A percentile compares a stretch with the other conserved stretches of the same genome.
These are phyloP conservation scores for Candida mesenterica DNA, from an alignment of 1,139 yeast genomes.

Conservation along the genomic window DNA sequence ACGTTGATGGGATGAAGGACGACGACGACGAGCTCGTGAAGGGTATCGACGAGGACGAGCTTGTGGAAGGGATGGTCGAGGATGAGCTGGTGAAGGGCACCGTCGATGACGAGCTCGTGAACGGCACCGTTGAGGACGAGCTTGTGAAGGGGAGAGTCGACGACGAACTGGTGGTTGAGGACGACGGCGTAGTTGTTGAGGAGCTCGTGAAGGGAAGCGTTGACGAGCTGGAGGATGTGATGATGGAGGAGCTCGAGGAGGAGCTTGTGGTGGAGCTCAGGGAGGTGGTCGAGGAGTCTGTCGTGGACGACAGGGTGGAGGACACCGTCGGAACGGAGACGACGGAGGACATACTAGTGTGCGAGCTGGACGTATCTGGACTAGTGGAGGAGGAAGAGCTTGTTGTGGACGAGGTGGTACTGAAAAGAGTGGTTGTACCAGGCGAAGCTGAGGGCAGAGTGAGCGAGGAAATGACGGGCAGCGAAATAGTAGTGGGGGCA, in stretches of 20 bases:
- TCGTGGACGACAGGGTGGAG: conserved; percentile 3
- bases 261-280: conserved; percentile 5
- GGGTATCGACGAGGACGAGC: conserved; percentile 2
- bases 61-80: background rate
- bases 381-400: background rate
- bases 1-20: background rate
- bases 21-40: background rate
- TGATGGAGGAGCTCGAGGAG: background rate
- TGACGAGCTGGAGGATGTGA: background rate
- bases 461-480: conserved; percentile 3
- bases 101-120: conserved; percentile 1
- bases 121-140: conserved; percentile 1
- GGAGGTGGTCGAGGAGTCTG: background rate
- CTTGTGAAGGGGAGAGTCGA: conserved; percentile 1
- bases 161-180: background rate
- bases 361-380: background rate
- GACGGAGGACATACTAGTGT: background rate
- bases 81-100: background rate
- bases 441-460: background rate
- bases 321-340: background rate
- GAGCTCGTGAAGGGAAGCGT: background rate
- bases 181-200: background rate
- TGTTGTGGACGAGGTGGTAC: background rate
- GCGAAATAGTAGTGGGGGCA: conserved; percentile 1
- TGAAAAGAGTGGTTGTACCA: conserved; percentile 1